phyloP scores from a whole-genome alignment of 768 basidiomycete genomes.

The Leccinum uliginosum region DNA sequence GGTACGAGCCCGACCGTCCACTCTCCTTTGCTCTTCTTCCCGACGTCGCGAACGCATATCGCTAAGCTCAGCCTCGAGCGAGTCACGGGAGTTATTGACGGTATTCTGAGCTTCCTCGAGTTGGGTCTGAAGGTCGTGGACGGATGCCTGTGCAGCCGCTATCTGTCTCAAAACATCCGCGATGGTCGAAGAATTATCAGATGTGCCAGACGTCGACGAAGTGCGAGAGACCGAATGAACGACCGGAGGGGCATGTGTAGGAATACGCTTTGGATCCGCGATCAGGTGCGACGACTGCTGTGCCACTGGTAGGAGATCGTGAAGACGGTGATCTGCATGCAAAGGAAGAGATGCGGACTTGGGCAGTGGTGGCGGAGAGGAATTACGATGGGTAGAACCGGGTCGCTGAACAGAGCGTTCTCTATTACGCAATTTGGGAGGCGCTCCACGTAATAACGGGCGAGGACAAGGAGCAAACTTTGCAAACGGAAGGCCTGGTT shows the following conservation, averaged over 20 bases:
- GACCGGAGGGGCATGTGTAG: constrained; percentile 25
- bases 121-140: constrained; percentile 67
- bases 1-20: constrained; percentile 77
- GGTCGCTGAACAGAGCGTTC: constrained; percentile 48
- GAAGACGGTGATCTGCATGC: constrained; percentile 47
- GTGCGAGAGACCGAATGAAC: constrained; percentile 22
- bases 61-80: constrained; percentile 71
- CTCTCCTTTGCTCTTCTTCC: constrained; percentile 73
- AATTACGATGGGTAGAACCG: constrained; percentile 44
- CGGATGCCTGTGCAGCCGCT: constrained; percentile 51
- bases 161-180: constrained; percentile 77
- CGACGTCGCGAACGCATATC: constrained; percentile 70
- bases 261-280: constrained; percentile 25
- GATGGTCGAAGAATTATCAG: constrained; percentile 67
- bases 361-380: constrained; percentile 79
- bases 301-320: constrained; percentile 23
- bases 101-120: constrained; percentile 55
- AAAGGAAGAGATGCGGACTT: constrained; percentile 78
- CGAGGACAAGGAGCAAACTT: constrained; percentile 44
- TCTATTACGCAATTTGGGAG: constrained; percentile 55
- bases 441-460: constrained; percentile 41
- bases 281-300: constrained; percentile 20
- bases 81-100: constrained; percentile 55
- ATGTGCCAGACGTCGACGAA: constrained; percentile 22
- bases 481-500: constrained; percentile 49